A percentile compares a stretch with the other conserved stretches of the same genome.
These are phyloP conservation scores for Hypoxylon sp. DNA, from an alignment of 2,329 filamentous ascomycete species.

Conservation along the genomic window DNA sequence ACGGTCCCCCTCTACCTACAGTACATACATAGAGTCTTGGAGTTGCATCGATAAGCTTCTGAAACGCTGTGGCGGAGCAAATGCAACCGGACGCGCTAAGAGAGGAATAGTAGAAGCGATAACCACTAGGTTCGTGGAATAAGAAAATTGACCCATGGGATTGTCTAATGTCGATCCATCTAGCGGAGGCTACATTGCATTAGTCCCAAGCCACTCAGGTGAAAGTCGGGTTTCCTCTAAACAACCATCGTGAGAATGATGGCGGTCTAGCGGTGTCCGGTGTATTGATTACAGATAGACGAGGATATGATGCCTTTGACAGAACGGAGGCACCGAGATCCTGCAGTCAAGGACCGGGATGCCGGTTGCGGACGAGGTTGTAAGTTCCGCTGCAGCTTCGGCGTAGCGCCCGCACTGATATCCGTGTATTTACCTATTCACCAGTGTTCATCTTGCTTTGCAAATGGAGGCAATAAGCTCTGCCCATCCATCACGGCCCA, in stretches of 20 bases:
- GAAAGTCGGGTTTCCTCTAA: neutral
- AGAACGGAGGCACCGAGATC: slow-evolving; percentile 20
- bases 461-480: neutral
- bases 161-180: slow-evolving; percentile 16
- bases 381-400: slow-evolving; percentile 28
- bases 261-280: slow-evolving; percentile 1
- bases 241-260: neutral
- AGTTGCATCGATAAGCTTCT: slow-evolving; percentile 8
- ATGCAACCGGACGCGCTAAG: neutral
- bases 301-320: neutral
- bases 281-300: neutral
- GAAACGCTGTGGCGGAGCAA: slow-evolving; percentile 9
- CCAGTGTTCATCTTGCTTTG: neutral
- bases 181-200: slow-evolving; percentile 6
- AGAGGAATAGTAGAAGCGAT: neutral
- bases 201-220: neutral
- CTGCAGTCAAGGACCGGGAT: slow-evolving; percentile 3
- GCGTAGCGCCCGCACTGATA: slow-evolving; percentile 22
- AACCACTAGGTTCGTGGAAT: slow-evolving; percentile 3
- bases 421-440: neutral
- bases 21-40: no score
- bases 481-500: neutral
- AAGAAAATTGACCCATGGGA: neutral
- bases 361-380: slow-evolving; percentile 30
- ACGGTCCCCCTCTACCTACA: neutral